A percentile compares a stretch with the other conserved stretches of the same genome.
These are phyloP conservation scores for Blumeria hordei DNA, from an alignment of 2,329 filamentous ascomycete species.

Conservation along the genomic window DNA sequence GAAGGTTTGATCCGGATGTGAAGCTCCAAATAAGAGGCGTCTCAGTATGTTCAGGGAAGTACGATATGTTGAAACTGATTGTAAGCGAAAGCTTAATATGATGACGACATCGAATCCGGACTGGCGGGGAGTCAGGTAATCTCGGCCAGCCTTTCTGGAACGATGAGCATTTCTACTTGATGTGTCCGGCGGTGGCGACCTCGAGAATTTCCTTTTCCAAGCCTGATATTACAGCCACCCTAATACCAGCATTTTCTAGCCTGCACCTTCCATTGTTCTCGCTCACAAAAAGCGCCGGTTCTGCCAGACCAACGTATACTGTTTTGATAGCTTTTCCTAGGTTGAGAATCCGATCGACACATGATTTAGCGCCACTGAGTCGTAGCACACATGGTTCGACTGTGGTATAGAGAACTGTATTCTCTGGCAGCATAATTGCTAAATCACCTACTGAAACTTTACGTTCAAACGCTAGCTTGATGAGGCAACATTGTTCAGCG, in stretches of 20 bases:
- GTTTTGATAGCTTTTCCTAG: constrained; percentile 32
- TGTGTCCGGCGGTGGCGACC: constrained; percentile 65
- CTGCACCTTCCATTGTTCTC: constrained; percentile 51
- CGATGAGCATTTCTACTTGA: too few species aligned
- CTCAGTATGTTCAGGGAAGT: too few species aligned
- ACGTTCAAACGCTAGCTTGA: constrained; percentile 37
- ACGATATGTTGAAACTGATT: too few species aligned
- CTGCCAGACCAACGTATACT: constrained; percentile 70
- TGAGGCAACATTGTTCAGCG: constrained; percentile 77
- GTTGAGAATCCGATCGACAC: constrained; percentile 54
- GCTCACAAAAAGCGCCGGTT: constrained; percentile 75
- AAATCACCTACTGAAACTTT: constrained; percentile 29
- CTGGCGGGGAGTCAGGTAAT: too few species aligned
- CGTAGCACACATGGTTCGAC: constrained; percentile 67
- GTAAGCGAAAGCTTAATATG: too few species aligned
- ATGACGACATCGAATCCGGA: too few species aligned
- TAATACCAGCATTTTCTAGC: constrained; percentile 47
- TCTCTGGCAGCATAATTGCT: constrained; percentile 23
- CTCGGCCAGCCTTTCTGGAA: too few species aligned
- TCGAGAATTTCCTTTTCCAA: constrained; percentile 59
- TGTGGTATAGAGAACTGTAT: constrained; percentile 58
- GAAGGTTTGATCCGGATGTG: too few species aligned
- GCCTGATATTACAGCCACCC: constrained; percentile 47
- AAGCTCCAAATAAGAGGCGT: too few species aligned
- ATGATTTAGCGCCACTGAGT: constrained; percentile 50